phyloP scores from a whole-genome alignment of 306 rosid species.

The Glycine soja region DNA sequence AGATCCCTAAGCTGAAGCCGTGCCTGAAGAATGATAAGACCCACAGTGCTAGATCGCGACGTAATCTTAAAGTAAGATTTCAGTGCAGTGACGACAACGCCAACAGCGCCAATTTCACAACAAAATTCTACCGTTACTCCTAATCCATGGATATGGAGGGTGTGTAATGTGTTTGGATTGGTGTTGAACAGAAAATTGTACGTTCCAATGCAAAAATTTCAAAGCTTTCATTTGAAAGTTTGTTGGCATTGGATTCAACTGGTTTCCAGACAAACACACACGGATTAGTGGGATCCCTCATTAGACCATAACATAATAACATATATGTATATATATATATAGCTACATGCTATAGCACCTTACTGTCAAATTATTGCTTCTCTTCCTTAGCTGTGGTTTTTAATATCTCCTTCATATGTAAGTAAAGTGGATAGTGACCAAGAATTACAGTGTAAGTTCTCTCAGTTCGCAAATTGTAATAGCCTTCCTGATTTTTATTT shows the following conservation, averaged over 20 bases:
- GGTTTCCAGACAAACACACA: no score
- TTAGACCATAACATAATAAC: no score
- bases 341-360: neutral
- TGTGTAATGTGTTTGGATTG: no score
- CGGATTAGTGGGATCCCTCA: no score
- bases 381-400: neutral
- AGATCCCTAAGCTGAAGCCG: conserved; percentile 7
- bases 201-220: no score
- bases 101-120: neutral
- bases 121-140: neutral
- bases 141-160: neutral
- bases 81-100: neutral
- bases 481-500: neutral
- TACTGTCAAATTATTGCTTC: neutral
- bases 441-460: neutral
- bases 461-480: neutral
- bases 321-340: neutral
- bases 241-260: no score
- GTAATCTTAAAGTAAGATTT: conserved; percentile 39
- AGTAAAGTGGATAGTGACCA: neutral
- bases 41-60: conserved; percentile 30
- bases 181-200: no score
- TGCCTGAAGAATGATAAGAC: conserved; percentile 38
- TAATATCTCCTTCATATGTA: neutral
- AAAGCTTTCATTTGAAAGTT: no score